Percentiles rank a stretch among this genome's conserved stretches.
These are phyloP conservation scores for Saccharum officinarum DNA, from an alignment of 176 grass and related monocot genomes.

Conservation along the genomic window DNA sequence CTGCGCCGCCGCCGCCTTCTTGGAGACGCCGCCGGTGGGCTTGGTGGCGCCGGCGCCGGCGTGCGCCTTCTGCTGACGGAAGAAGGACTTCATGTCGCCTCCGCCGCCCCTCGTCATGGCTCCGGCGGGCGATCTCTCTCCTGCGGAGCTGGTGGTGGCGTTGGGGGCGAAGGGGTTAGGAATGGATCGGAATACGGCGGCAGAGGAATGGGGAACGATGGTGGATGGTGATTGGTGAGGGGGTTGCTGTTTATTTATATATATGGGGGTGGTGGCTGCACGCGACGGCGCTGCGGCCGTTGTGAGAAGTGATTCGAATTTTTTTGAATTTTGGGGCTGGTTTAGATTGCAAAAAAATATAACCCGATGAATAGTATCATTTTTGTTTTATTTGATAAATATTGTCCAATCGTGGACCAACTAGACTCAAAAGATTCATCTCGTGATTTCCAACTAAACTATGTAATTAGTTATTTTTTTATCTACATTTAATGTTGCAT, in stretches of 20 bases:
- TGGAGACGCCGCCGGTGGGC: slow-evolving; percentile 45
- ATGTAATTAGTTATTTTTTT: too few relatives aligned
- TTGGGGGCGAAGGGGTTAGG: background rate
- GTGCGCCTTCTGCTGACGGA: slow-evolving; percentile 61
- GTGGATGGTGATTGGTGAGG: background rate
- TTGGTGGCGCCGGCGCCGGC: slow-evolving; percentile 7
- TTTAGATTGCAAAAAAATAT: too few relatives aligned
- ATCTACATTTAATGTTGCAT: too few relatives aligned
- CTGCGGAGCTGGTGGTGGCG: background rate
- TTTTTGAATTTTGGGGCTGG: slow-evolving; percentile 48
- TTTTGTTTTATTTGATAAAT: too few relatives aligned
- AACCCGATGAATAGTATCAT: too few relatives aligned
- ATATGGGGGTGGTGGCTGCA: background rate
- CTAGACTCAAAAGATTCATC: too few relatives aligned
- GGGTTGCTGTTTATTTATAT: background rate
- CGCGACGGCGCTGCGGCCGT: slow-evolving; percentile 9
- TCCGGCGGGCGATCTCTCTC: background rate
- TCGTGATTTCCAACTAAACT: too few relatives aligned
- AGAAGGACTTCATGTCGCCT: slow-evolving; percentile 59
- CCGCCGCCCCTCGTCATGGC: slow-evolving; percentile 40
- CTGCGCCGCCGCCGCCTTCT: slow-evolving; percentile 23
- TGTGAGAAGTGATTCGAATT: slow-evolving; percentile 17
- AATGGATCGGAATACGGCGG: background rate
- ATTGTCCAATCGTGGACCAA: too few relatives aligned
- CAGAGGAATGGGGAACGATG: background rate